Evolutionary conservation across 2,329 filamentous ascomycete genomes (phyloP).

Genomic region (Acephala macrosclerotiorum): DNA sequence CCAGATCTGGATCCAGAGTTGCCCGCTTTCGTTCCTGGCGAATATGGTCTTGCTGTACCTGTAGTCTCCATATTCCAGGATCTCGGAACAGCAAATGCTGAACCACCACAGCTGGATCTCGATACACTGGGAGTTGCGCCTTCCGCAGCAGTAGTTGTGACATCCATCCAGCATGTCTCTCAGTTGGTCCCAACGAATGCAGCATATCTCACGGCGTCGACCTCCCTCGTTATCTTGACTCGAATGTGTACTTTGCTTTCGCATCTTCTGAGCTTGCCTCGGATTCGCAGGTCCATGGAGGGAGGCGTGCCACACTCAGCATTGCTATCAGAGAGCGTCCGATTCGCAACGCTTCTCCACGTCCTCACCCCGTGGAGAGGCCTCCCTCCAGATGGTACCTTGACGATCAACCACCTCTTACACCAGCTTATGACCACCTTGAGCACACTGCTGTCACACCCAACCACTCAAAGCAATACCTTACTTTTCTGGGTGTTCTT

Average conservation of each 20-base stretch:
- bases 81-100: slow-evolving; percentile 7
- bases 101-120: slow-evolving; percentile 4
- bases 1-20: slow-evolving; percentile 24
- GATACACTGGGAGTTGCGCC: neutral
- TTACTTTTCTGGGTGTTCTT: slow-evolving; percentile 24
- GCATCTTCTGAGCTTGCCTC: slow-evolving; percentile 23
- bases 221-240: slow-evolving; percentile 24
- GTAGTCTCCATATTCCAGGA: slow-evolving; percentile 25
- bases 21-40: slow-evolving; percentile 17
- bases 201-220: slow-evolving; percentile 24
- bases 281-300: neutral
- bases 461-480: neutral
- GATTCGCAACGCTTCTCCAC: slow-evolving; percentile 23
- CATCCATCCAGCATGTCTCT: slow-evolving; percentile 28
- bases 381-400: slow-evolving; percentile 22
- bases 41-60: slow-evolving; percentile 11
- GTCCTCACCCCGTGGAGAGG: slow-evolving; percentile 27
- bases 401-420: slow-evolving; percentile 24
- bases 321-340: slow-evolving; percentile 19
- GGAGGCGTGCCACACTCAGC: neutral
- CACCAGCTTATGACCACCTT: slow-evolving; percentile 23
- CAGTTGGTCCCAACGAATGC: slow-evolving; percentile 20
- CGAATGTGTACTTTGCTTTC: slow-evolving; percentile 26
- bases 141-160: neutral
- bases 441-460: neutral